Evolutionary conservation across 2,329 filamentous ascomycete genomes (phyloP), one percentile per base, ranked within the genome.

Genomic region (Fusarium cyanostomum): DNA sequence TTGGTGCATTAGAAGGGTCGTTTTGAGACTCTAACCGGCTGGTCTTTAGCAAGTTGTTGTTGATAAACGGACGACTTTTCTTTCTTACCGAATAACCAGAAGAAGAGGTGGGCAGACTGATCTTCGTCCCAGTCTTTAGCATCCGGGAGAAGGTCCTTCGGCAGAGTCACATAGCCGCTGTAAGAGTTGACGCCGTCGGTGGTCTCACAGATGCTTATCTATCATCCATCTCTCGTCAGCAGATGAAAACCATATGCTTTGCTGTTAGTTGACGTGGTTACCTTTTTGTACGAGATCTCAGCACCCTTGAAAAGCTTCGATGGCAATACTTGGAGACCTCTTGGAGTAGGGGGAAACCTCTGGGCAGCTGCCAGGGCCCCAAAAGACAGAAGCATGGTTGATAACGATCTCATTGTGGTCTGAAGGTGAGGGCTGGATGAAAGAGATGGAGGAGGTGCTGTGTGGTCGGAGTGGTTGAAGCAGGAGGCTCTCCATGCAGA

Each of bases 51-150:
- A 18, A 21, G 8, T 3, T 7, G 8, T 6, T 5, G 7, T 7
- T 12, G 16, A 0, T 15, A 0, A 15, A 4, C 3, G 9, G 10
- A 3, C 1, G 15, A 15, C 3, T 11, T 3, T n/a, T 10, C 5
- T 5, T 6, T 43, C 62, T 16, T 51, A 71, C 68, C 62, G 34
- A 81, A 75, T 52, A 78, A 80, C 79, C 78, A 81, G 69, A 81
- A 81, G 62, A 80, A 81, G 9, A 80, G 61, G 52, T 78, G 52
- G 0, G 56, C 68, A 15, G 49, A 41, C 21, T 59, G 28, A 2
- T 56, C 37, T 9, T 67, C 53, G 11, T 62, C 39, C 62, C 62
- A 67, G 9, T 45, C 51, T 33, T 24, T 16, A 4, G 60, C 63
- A n/a, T 69, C 73, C 4, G 80, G 74, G 6, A 73, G 61, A 5